Conservation (phyloP, 805 yeast species). For the Kluyveromyces dobzhanskii region DNA sequence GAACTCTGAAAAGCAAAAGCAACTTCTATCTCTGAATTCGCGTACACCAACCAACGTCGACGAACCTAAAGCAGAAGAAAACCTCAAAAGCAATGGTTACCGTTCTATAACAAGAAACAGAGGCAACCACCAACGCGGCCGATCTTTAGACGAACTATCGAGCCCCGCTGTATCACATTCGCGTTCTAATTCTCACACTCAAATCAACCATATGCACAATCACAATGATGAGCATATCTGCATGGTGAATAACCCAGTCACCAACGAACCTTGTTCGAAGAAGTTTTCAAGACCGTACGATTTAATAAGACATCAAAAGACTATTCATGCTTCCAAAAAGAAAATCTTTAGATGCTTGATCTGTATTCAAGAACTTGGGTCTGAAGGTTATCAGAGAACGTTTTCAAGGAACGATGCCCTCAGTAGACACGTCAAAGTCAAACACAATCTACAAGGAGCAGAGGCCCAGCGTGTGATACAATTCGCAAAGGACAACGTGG, state of each 20-base stretch:
- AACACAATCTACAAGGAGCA: conserved; percentile 48
- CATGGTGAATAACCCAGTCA: conserved; percentile 18
- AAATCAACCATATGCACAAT: not conserved
- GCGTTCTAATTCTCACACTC: not conserved
- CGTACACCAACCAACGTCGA: no score
- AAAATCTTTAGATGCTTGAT: conserved; percentile 78
- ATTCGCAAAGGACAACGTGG: conserved; percentile 71
- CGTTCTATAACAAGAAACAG: not conserved
- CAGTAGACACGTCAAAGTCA: conserved; percentile 85
- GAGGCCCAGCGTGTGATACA: conserved; percentile 66
- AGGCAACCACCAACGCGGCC: not conserved
- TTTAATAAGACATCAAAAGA: conserved; percentile 89
- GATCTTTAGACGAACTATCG: not conserved
- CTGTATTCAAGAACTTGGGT: conserved; percentile 47
- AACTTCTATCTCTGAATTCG: not conserved
- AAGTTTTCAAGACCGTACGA: conserved; percentile 91
- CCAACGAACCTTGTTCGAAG: conserved; percentile 26
- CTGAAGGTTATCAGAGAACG: conserved; percentile 51
- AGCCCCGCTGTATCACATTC: not conserved
- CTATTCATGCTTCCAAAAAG: conserved; percentile 85
- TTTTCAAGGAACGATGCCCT: conserved; percentile 92
- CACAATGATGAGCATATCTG: conserved; percentile 13
- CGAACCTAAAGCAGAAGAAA: no score
- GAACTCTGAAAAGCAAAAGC: not conserved
- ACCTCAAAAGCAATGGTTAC: no score